A percentile compares a stretch with the other conserved stretches of the same genome.
Evolutionary conservation across 768 basidiomycete genomes (phyloP).

Genomic region (Trametes villosa): DNA sequence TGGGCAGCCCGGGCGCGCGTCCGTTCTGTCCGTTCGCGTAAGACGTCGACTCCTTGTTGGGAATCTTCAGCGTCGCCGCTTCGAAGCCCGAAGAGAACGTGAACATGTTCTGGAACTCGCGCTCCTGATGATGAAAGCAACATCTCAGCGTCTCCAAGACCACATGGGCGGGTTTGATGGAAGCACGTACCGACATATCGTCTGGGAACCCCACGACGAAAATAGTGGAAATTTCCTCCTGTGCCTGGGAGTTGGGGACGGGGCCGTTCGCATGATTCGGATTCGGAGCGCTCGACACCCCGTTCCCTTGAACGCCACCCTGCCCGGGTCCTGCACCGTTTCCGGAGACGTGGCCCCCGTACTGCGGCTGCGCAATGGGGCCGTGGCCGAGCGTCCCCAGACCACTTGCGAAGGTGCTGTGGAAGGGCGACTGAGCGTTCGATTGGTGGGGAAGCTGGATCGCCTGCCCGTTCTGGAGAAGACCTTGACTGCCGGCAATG

Average conservation of each 20-base stretch:
- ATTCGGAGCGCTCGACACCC: constrained; percentile 18
- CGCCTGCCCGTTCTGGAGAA: constrained; percentile 35
- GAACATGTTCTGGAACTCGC: constrained; percentile 99
- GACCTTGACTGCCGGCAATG: constrained; percentile 8
- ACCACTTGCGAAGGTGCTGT: constrained; percentile 42
- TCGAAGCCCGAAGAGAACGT: constrained; percentile 96
- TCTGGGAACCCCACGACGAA: constrained; percentile 99
- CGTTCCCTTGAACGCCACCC: constrained; percentile 20
- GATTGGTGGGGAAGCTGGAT: constrained; percentile 40
- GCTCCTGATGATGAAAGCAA: constrained; percentile 63
- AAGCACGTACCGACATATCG: constrained; percentile 81
- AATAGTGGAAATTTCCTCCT: constrained; percentile 94
- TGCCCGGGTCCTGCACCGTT: constrained; percentile 38
- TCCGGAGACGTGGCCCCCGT: constrained; percentile 66
- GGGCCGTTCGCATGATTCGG: constrained; percentile 37
- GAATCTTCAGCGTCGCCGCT: constrained; percentile 96
- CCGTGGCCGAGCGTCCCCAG: constrained; percentile 31
- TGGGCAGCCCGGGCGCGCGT: constrained; percentile 23
- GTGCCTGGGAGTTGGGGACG: constrained; percentile 31
- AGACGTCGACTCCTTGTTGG: constrained; percentile 86
- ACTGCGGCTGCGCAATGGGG: constrained; percentile 67
- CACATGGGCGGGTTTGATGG: constrained; percentile 21
- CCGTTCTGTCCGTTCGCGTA: constrained; percentile 50
- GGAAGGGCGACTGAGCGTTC: constrained; percentile 35
- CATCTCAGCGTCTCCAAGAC: constrained; percentile 18